A percentile compares a stretch with the other conserved stretches of the same genome.
Conservation (phyloP, 169 alveolate genomes). For the Theileria parva region DNA sequence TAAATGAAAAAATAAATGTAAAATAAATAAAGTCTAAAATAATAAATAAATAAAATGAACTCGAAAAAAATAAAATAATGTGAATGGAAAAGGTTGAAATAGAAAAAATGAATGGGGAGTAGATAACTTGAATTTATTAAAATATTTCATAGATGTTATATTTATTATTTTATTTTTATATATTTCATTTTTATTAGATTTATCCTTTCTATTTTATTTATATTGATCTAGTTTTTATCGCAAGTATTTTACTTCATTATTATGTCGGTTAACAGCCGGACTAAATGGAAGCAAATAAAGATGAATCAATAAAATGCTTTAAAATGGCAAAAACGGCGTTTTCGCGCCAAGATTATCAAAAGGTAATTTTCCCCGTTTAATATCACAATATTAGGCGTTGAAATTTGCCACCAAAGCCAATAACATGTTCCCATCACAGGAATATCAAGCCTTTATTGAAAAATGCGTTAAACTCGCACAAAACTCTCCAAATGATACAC, state of each 20-base stretch:
- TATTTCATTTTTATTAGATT: not conserved
- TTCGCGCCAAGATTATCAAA: constrained; percentile 64
- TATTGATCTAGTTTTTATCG: not conserved
- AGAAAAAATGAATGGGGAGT: constrained; percentile 18
- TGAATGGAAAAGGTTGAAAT: constrained; percentile 46
- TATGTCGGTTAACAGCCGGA: constrained; percentile 36
- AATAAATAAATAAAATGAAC: constrained; percentile 13
- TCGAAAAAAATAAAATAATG: constrained; percentile 23
- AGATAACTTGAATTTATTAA: not conserved
- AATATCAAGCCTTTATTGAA: constrained; percentile 48
- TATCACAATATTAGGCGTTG: constrained; percentile 58
- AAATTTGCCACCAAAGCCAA: constrained; percentile 72
- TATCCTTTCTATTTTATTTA: not conserved
- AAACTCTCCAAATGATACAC: not conserved
- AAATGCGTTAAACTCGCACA: constrained; percentile 9
- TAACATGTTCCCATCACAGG: constrained; percentile 75
- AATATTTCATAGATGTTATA: not conserved
- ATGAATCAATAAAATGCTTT: constrained; percentile 76
- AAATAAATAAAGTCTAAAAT: constrained; percentile 16
- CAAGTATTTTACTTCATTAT: not conserved
- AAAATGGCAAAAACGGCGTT: constrained; percentile 72
- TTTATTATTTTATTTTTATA: not conserved
- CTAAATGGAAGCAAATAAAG: constrained; percentile 77
- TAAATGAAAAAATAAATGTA: constrained; percentile 5
- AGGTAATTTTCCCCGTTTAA: constrained; percentile 26